These are phyloP conservation scores for Morella rubra DNA, from an alignment of 306 rosid genomes.

Conservation along the genomic window DNA sequence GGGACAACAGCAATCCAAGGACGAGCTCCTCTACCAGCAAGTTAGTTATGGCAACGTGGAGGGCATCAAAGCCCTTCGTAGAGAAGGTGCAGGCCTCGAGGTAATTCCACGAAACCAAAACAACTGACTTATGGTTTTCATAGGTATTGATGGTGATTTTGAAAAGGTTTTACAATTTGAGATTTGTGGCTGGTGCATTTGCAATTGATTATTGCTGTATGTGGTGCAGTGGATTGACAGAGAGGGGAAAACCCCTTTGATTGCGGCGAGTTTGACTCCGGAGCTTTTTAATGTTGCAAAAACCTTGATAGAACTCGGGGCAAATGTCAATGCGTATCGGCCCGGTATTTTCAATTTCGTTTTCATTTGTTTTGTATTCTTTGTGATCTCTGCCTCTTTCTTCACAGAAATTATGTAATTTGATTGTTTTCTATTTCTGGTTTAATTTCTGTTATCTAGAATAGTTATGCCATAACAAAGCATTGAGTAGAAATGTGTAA, in stretches of 20 bases:
- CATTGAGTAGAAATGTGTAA: too few species aligned
- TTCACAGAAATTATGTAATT: not conserved
- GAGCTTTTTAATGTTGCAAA: constrained; percentile 64
- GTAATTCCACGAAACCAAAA: constrained; percentile 32
- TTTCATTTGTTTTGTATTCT: constrained; percentile 1
- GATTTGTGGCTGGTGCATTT: constrained; percentile 18
- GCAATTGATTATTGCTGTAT: constrained; percentile 23
- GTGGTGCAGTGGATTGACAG: constrained; percentile 69
- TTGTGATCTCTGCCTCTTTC: not conserved
- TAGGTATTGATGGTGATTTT: not conserved
- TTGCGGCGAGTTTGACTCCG: constrained; percentile 78
- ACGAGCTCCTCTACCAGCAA: constrained; percentile 75
- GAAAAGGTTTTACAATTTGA: not conserved
- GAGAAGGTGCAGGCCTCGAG: constrained; percentile 92
- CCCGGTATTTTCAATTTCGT: constrained; percentile 67
- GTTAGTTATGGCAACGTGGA: constrained; percentile 71
- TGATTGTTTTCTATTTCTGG: not conserved
- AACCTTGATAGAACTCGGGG: constrained; percentile 85
- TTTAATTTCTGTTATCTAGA: not conserved
- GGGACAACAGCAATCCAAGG: constrained; percentile 91
- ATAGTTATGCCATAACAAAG: not conserved
- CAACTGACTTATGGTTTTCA: not conserved
- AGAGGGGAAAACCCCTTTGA: constrained; percentile 84
- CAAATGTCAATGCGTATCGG: constrained; percentile 84
- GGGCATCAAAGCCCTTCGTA: constrained; percentile 70